Base-by-base conservation (phyloP, 345 rosid species). In the Jatropha curcas region DNA sequence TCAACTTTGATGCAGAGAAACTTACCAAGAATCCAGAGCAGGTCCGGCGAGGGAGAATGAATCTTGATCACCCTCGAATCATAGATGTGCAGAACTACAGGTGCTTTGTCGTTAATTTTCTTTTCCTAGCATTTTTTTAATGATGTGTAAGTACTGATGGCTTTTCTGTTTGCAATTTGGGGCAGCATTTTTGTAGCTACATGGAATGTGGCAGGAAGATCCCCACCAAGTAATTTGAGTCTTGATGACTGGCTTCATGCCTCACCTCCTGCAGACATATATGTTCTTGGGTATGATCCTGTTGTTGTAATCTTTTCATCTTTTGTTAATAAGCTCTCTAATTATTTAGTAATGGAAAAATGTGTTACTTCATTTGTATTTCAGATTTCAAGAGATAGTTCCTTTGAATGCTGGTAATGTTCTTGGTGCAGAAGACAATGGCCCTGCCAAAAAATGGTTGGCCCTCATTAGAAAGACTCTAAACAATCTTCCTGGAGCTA, bases 191-290 rank as follows among this genome's bases (percentile, higher is more conserved):
- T 95, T 64, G 95, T 88, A 61, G 96, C 92, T 76, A 85, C 97
- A 43, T 95, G 99, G 99, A 95, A 95, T 81, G 99, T 95, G 25
- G 99, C 89, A 45, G 99, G 98, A 80, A 92, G 91, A 84, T 87
- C 99, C 30, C 99, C 98, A 56, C 86, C 92, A 1, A 79, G 85
- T 46, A 89, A 95, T 79, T 82, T 95, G 84, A 91, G 88, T 84
- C 88, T 92, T 2, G 94, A 92, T 22, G 98, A 95, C 58, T 95
- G 97, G 99, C 92, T 95, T 79, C 99, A 89, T 65, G 85, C 98
- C 7, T 85, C 99, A n/a, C 88, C 97, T 69, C 93, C 99, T 45
- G 99, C 98, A 14, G 99, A 95, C 78, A 92, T 95, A 67, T 95
- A 95, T 65, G 97, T 95, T 33, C 92, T 95, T 1, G 99, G 99